Evolutionary conservation across 345 rosid genomes (phyloP).

Genomic region (Excoecaria agallocha): DNA sequence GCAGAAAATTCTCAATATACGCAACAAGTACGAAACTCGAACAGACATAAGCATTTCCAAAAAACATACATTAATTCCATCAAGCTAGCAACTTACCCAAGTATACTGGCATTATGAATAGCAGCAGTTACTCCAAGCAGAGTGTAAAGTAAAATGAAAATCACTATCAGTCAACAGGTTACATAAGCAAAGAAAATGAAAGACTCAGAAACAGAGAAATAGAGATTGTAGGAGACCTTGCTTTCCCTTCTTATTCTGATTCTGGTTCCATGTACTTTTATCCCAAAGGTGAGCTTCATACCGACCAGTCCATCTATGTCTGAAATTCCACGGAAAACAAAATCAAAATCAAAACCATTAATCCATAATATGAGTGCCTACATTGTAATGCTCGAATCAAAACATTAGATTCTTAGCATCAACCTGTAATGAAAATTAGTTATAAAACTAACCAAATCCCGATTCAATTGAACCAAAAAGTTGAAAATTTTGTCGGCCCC

Average conservation of each 20-base stretch:
- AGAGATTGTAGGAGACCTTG: conserved; percentile 54
- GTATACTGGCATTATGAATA: conserved; percentile 58
- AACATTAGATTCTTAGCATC: not conserved
- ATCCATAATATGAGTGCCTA: not conserved
- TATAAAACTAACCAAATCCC: not conserved
- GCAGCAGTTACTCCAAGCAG: conserved; percentile 37
- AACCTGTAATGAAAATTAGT: too few relatives aligned
- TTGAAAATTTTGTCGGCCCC: not conserved
- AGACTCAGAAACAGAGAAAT: not conserved
- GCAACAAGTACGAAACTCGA: not conserved
- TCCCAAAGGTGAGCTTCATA: conserved; percentile 99
- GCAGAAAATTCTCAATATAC: conserved; percentile 21
- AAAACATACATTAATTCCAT: not conserved
- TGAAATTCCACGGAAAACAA: conserved; percentile 14
- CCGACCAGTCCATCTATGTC: conserved; percentile 99
- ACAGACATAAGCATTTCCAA: conserved; percentile 5
- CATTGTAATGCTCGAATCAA: not conserved
- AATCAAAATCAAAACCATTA: not conserved
- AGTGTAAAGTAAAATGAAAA: conserved; percentile 26
- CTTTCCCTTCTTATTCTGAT: conserved; percentile 98
- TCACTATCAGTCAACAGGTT: conserved; percentile 33
- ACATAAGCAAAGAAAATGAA: not conserved
- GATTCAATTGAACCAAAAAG: not conserved
- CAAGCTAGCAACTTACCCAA: conserved; percentile 57
- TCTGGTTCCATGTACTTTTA: conserved; percentile 97